Evolutionary conservation across 2,329 filamentous ascomycete species (phyloP).

Genomic region (Macroventuria anomochaeta): DNA sequence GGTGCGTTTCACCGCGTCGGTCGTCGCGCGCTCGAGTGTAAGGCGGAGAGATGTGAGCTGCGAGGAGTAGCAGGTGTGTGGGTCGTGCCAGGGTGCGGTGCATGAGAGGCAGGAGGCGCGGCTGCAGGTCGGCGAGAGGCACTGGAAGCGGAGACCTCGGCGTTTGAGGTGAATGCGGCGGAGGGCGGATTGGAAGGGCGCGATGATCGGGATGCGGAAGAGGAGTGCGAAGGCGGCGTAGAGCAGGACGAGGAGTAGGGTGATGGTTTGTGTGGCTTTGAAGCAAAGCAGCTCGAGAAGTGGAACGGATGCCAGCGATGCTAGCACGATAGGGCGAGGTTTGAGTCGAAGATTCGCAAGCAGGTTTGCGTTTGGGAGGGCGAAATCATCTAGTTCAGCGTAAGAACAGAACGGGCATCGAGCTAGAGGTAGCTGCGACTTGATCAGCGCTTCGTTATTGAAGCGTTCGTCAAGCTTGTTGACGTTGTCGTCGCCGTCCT

Average conservation of each 20-base stretch:
- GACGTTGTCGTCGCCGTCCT: constrained; percentile 73
- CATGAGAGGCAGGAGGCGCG: constrained; percentile 82
- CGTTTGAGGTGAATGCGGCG: constrained; percentile 72
- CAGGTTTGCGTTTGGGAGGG: constrained; percentile 34
- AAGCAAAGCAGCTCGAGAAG: constrained; percentile 42
- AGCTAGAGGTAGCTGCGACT: constrained; percentile 75
- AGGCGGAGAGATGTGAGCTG: constrained; percentile 76
- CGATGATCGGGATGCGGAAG: constrained; percentile 34
- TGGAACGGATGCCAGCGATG: constrained; percentile 37
- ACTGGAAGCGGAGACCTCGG: constrained; percentile 78
- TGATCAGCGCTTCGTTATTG: constrained; percentile 75
- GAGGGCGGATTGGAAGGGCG: constrained; percentile 65
- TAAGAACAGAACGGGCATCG: constrained; percentile 92
- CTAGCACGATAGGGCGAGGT: constrained; percentile 40
- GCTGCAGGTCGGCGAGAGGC: constrained; percentile 71
- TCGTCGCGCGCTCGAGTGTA: constrained; percentile 91
- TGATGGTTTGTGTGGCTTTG: constrained; percentile 57
- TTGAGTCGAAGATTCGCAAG: constrained; percentile 34
- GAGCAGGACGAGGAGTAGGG: constrained; percentile 61
- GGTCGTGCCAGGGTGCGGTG: constrained; percentile 81
- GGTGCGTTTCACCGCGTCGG: constrained; percentile 90
- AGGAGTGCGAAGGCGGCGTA: constrained; percentile 30
- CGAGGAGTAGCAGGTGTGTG: constrained; percentile 89
- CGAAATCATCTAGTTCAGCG: constrained; percentile 75
- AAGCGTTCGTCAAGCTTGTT: constrained; percentile 79